phyloP scores from a whole-genome alignment of 805 yeast species.

The Wickerhamomyces mucosus region DNA sequence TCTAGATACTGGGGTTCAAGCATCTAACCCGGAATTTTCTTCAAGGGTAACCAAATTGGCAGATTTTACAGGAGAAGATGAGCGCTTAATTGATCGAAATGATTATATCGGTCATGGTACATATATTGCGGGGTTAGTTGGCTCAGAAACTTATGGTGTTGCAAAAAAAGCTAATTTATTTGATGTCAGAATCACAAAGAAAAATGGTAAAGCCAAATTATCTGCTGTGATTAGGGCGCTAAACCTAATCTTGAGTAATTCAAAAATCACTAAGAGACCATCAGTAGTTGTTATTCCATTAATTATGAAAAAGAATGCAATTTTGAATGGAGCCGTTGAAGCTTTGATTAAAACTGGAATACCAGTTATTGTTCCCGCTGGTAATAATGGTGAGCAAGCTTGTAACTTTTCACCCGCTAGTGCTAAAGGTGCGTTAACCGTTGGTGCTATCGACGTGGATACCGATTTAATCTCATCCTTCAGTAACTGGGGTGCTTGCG shows the following conservation, averaged over 20 bases:
- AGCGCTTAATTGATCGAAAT: not conserved
- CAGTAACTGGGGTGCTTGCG: constrained; percentile 42
- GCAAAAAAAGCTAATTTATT: constrained; percentile 35
- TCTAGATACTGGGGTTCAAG: constrained; percentile 30
- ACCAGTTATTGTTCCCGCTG: constrained; percentile 41
- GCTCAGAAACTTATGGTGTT: constrained; percentile 42
- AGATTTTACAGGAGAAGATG: constrained; percentile 31
- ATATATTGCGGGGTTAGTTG: constrained; percentile 45
- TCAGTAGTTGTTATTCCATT: constrained; percentile 31
- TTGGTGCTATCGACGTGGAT: constrained; percentile 81
- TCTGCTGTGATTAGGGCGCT: constrained; percentile 27
- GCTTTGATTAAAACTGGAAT: constrained; percentile 33
- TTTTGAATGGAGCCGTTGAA: constrained; percentile 35
- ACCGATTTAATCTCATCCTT: constrained; percentile 40
- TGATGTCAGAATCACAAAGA: constrained; percentile 34
- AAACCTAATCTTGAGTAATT: constrained; percentile 18
- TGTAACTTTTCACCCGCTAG: constrained; percentile 40
- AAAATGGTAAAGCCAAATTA: constrained; percentile 26
- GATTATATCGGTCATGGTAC: constrained; percentile 47
- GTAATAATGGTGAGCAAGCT: constrained; percentile 35
- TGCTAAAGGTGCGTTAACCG: constrained; percentile 55
- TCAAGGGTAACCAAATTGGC: constrained; percentile 32
- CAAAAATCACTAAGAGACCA: constrained; percentile 24
- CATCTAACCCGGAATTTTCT: constrained; percentile 33
- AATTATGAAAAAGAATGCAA: constrained; percentile 26